Conservation (phyloP, 2,329 filamentous ascomycete species). For the Calonectria montana region DNA sequence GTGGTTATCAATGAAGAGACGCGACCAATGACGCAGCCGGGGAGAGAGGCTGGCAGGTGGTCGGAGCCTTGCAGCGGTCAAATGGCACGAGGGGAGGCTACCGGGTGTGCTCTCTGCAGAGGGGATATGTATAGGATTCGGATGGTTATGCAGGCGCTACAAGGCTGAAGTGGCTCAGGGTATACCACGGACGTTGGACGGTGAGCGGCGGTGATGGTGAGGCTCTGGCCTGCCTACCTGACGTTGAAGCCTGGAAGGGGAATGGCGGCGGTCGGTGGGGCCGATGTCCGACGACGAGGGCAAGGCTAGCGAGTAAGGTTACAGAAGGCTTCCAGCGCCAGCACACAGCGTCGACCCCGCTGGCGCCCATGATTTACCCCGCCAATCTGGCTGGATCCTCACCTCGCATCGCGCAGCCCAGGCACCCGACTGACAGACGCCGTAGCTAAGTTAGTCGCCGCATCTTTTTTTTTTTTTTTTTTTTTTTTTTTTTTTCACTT, state of each 20-base stretch:
- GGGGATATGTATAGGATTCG: neutral
- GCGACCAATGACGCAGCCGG: slow-evolving; percentile 41
- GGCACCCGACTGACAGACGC: neutral
- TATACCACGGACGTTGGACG: slow-evolving; percentile 30
- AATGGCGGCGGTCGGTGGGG: slow-evolving; percentile 17
- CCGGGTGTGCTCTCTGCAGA: neutral
- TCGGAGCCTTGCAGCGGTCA: neutral
- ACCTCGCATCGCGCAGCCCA: neutral
- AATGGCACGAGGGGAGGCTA: neutral
- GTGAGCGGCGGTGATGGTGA: slow-evolving; percentile 40
- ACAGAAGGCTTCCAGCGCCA: slow-evolving; percentile 1
- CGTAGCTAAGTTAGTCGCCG: neutral
- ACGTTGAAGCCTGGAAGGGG: slow-evolving; percentile 4
- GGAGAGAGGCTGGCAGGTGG: slow-evolving; percentile 23
- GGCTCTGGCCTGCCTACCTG: slow-evolving; percentile 29
- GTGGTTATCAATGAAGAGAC: slow-evolving; percentile 19
- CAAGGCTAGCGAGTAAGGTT: neutral
- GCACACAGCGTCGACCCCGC: neutral
- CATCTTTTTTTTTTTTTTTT: too few species aligned
- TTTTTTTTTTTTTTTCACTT: too few species aligned
- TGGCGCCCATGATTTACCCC: slow-evolving; percentile 1
- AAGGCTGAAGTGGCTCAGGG: slow-evolving; percentile 9
- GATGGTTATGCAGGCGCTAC: neutral
- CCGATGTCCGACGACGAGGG: neutral
- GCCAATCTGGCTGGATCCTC: slow-evolving; percentile 1